Evolutionary conservation across 148 eudicot species (phyloP), one percentile per base, ranked within the genome.

Genomic region (Vaccinium macrocarpon): DNA sequence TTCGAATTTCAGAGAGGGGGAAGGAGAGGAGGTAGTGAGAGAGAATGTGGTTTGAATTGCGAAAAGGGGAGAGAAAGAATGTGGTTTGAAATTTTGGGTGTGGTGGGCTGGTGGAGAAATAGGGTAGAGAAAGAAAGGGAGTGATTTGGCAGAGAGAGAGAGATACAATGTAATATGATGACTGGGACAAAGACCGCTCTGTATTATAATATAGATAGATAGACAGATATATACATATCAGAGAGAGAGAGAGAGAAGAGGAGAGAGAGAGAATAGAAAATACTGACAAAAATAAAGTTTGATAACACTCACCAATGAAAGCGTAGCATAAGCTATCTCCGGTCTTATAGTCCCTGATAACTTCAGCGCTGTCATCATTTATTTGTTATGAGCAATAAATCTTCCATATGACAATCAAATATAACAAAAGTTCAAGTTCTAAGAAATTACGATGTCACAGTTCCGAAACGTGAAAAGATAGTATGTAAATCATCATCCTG

Each of bases 301-400:
- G 49, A 74, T 21, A 59, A 71, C 48, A 82, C 94, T 88, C 77
- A 96, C 97, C 99, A 79, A 97, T 92, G 87, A 97, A 97, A 85
- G 99, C 99, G 87, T 95, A 97, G 88, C 99, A 97, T 66, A 93
- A 89, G 89, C 99, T 97, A 86, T 97, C 98, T 49, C 97, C 98
- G 52, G 99, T 97, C 90, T 93, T 95, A 79, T 59, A 94, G 86
- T 95, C 99, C 85, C 99, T 92, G 76, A 97, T 97, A 72, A 95
- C 79, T 74, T 97, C 97, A 84, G 99, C 99, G 62, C 99, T 96
- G 94, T 72, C 46, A 84, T 78, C 8, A 78, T 80, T 62, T 59
- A 64, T 46, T 81, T 80, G 12, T 74, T 21, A 72, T 82, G 62
- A 86, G 80, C 75, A 86, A 49, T 35, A 84, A 56, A 66, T 85